Evolutionary conservation across 768 basidiomycete species (phyloP), one percentile per base, ranked within the genome.

Genomic region (Termitomyces sp.): DNA sequence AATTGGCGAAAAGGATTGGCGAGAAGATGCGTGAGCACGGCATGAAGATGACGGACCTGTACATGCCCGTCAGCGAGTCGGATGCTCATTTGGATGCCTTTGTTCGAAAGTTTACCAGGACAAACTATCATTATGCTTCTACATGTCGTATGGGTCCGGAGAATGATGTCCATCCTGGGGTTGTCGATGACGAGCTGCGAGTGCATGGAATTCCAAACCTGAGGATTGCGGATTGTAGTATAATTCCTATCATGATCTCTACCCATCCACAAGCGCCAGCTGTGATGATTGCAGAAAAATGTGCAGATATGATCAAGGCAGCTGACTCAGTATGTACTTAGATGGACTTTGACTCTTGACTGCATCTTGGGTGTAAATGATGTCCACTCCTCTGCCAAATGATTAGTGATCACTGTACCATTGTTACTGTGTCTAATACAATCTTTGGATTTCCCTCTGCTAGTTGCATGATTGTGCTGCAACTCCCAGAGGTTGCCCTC

Each of bases 81-180:
- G 72, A 73, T 48, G 63, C 37, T 31, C 71, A 66, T 39, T 44
- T 76, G 24, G 74, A 76, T 45, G 60, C 54, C 6, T 73, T 70
- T 59, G 68, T 69, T 24, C 49, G 60, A n/a, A 45, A 61, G 44
- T 51, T 60, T 20, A 49, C 57, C 16, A 57, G 66, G 47, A 68
- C 72, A 10, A 70, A 70, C 47, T 73, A 67, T 59, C 73, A 77
- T 54, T 76, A 73, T 45, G 57, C 70, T 6, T 71, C 68, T 31
- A 72, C 73, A 42, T 75, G 75, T 64, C 59, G 75, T 16, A 75
- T 76, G 73, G 73, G 66, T 47, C 62, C 55, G 1, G 65, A 65
- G 9, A 64, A 69, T n/a, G 68, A 66, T 33, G 31, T 31, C 0
- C 24, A 24, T 28, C 22, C 41, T 26, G 62, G 65, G 6, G 68